Evolutionary conservation across 768 basidiomycete genomes (phyloP), one percentile per base, ranked within the genome.

Genomic region (Amanita phalloides): DNA sequence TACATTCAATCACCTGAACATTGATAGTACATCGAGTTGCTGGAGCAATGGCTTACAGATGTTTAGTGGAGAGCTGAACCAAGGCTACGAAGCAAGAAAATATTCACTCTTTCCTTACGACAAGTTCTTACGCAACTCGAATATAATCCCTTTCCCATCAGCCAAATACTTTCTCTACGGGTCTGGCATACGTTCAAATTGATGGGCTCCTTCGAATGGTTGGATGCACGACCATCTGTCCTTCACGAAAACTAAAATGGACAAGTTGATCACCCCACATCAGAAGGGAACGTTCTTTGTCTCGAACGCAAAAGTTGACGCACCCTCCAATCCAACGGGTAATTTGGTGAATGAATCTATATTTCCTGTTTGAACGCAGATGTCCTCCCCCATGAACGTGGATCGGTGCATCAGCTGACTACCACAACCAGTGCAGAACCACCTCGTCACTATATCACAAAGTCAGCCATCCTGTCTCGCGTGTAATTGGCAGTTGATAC

Each of bases 391-490:
- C 36, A 35, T 28, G 14, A 13, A 17, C n/a, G 21, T n/a, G 8
- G 55, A 56, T 25, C 25, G 6, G 43, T 54, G 54, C 33, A 45
- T 30, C 17, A 56, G 13, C 20, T 38, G 39, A 35, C 53, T 54
- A 13, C 55, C 55, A n/a, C 55, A 56, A 26, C 49, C 49, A 9
- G 53, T 32, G 33, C 55, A 56, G 35, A 56, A 56, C 49, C 48
- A 50, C 36, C 55, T 41, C 17, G 48, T 54, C 9, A 48, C 55
- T 56, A 33, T 25, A 11, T 21, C 28, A 20, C 30, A 3, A 13
- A 3, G 21, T n/a, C 28, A 32, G 28, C 23, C 33, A 9, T 32
- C 13, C 45, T 9, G 9, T 35, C n/a, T 13, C 33, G 13, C 13
- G 13, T 33, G 17, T 8, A 17, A 36, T 26, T 11, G 14, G 10